Evolutionary conservation across 257 asterid species (phyloP), one percentile per base, ranked within the genome.

Genomic region (Cordia subcordata): DNA sequence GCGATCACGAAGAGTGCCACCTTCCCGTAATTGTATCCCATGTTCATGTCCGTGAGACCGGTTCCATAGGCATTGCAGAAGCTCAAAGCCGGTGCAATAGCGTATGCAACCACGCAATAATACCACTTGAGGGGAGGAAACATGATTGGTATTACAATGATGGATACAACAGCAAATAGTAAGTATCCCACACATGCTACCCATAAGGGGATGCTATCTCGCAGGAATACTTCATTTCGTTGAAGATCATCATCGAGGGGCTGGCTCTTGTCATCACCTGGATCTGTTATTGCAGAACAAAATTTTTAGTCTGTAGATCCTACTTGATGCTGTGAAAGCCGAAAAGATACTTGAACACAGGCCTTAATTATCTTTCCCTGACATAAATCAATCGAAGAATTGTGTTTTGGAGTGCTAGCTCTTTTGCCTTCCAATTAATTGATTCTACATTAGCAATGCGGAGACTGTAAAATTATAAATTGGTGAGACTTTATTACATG

Each of bases 31-130:
- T 77, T 77, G 49, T 75, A 77, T 1, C 76, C 82, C 70, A 77
- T 72, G 57, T 75, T 72, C 82, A 75, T 68, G 20, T 77, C 82
- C 5, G 82, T 77, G 13, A 77, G 71, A 12, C 82, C 79, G 15
- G 76, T 57, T 40, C 82, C 81, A 47, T 76, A 76, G 21, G 81
- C 77, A 66, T 76, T 76, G 70, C 78, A 76, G 68, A 76, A 76
- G 69, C 79, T 71, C 20, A 72, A 61, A 47, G 73, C 54, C 5
- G 82, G 82, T 27, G 82, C 82, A 1, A 77, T 38, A 1, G 67
- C 8, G 39, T 77, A 77, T 10, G 79, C 76, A 20, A 73, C 72
- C 15, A 72, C 13, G 23, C 72, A 55, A 20, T 47, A 71, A 60
- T 72, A 77, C 79, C 82, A 77, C 37, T 72, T 77, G 15, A 77